Evolutionary conservation across 2,329 filamentous ascomycete species (phyloP).

Genomic region (Fusarium hostae): DNA sequence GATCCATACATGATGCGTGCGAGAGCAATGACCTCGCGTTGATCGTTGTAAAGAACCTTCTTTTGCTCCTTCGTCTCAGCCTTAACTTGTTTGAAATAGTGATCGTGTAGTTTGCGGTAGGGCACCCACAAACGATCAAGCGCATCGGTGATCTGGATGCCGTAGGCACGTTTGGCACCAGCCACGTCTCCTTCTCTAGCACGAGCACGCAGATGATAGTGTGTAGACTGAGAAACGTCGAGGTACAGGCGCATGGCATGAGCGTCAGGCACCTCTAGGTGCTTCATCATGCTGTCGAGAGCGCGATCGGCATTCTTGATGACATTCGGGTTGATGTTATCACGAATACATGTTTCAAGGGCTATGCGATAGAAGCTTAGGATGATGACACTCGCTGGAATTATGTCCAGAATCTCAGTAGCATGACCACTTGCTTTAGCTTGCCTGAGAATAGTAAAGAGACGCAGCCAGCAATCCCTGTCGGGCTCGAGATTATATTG

Average conservation of each 20-base stretch:
- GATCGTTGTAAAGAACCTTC: conserved; percentile 47
- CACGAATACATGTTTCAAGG: conserved; percentile 77
- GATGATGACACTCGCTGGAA: conserved; percentile 59
- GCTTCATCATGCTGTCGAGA: conserved; percentile 69
- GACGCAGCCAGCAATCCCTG: conserved; percentile 72
- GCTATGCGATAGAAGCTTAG: conserved; percentile 74
- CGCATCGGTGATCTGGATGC: conserved; percentile 61
- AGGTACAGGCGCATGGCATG: conserved; percentile 66
- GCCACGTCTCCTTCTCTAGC: conserved; percentile 47
- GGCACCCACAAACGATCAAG: conserved; percentile 63
- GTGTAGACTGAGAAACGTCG: conserved; percentile 62
- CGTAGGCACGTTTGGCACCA: conserved; percentile 57
- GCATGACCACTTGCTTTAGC: conserved; percentile 73
- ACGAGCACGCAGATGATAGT: conserved; percentile 52
- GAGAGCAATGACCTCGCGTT: conserved; percentile 57
- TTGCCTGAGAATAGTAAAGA: conserved; percentile 73
- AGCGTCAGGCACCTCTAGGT: conserved; percentile 59
- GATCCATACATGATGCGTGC: conserved; percentile 59
- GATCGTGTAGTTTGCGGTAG: conserved; percentile 54
- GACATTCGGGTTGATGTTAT: conserved; percentile 78
- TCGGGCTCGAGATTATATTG: conserved; percentile 76
- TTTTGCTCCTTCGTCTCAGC: conserved; percentile 41
- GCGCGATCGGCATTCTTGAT: conserved; percentile 73
- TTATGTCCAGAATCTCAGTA: conserved; percentile 66
- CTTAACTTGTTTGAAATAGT: conserved; percentile 47